Base-by-base conservation (phyloP, 1,284 basidiomycete genomes). In the Melanopsichium pennsylvanicum region DNA sequence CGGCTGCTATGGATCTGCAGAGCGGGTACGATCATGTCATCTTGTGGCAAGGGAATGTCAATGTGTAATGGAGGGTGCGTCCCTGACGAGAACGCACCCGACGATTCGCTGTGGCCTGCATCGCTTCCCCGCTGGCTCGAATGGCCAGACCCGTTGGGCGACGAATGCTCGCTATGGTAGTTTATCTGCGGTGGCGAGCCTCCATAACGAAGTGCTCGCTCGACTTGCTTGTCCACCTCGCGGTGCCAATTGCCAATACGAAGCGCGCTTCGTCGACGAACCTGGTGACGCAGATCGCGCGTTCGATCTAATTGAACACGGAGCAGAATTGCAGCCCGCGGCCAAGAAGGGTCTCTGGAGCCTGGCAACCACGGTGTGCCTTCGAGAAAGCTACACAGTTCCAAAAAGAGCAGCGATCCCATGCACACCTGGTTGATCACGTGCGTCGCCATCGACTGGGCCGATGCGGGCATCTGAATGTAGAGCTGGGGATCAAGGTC, bases 1-100 rank as follows among this genome's bases (percentile, higher is more conserved):
- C 64, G 58, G 37, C 64, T 68, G 44, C 50, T 58, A 35, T 68
- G 64, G 26, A 68, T 61, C 45, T 68, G 64, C 49, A 68, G n/a
- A 7, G 64, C 44, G 32, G 64, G 58, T 23, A 68, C 64, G 40
- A 68, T 47, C 64, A 68, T 57, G 40, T 68, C 64, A 32, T 57
- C 58, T 31, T 61, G 64, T 12, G 64, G 64, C 42, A 68, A 45
- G 10, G 33, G 31, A 4, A 60, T 40, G 11, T 54, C 55, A 23
- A 57, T 29, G 16, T 43, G 51, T 13, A 42, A 36, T n/a, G 47
- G 29, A 22, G 44, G 42, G 25, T 32, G 23, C 21, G 31, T 15
- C 2, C 50, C 43, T 9, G 38, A 47, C 21, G 38, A 26, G 4
- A n/a, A n/a, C 21, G 31, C 15, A 1, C 50, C 43, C 9, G 38